Evolutionary conservation across 169 alveolate species (phyloP).

Genomic region (Eimeria maxima): DNA sequence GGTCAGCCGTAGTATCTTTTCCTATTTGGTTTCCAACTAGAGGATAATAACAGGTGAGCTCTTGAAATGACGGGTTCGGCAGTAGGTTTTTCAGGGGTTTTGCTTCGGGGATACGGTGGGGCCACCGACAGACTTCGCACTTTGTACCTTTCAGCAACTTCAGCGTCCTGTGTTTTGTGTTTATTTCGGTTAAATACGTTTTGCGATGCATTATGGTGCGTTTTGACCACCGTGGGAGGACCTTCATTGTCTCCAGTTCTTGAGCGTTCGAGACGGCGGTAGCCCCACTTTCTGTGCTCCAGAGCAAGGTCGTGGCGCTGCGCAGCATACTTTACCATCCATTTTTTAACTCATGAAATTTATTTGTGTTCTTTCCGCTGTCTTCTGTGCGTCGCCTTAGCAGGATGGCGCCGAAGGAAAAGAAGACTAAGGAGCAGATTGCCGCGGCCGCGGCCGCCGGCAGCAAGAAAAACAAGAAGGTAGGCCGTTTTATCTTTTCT

Average conservation of each 20-base stretch:
- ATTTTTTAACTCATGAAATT: background rate
- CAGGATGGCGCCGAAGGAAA: constrained; percentile 86
- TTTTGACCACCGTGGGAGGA: background rate
- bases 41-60: background rate
- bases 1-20: background rate
- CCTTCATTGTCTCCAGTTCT: background rate
- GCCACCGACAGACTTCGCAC: background rate
- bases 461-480: constrained; percentile 87
- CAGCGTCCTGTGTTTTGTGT: background rate
- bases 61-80: background rate
- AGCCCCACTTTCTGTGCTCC: background rate
- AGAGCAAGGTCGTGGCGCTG: background rate
- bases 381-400: background rate
- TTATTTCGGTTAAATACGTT: background rate
- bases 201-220: background rate
- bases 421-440: constrained; percentile 89
- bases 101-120: background rate
- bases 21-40: background rate
- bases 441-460: constrained; percentile 90
- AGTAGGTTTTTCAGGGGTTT: background rate
- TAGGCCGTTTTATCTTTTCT: background rate
- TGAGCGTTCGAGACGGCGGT: background rate
- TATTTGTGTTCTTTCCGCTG: background rate
- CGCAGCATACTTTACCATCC: background rate
- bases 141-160: background rate